A percentile compares a stretch with the other conserved stretches of the same genome.
Evolutionary conservation across 2,329 filamentous ascomycete genomes (phyloP).

Genomic region (Fusarium torreyae): DNA sequence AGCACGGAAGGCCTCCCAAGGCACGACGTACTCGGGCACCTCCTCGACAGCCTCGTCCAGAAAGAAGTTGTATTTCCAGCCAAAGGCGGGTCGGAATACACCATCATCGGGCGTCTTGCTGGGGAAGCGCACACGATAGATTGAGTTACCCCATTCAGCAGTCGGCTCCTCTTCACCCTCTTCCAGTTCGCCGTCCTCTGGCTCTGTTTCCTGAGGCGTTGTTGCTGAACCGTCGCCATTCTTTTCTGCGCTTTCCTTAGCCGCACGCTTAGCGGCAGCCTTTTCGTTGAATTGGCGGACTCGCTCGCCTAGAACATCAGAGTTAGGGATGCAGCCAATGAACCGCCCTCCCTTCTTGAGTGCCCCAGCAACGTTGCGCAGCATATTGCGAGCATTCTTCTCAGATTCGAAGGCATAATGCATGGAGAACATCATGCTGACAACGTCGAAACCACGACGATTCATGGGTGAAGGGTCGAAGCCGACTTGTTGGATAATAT

Average conservation of each 20-base stretch:
- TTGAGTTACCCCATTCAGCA: slow-evolving; percentile 91
- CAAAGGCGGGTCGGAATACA: slow-evolving; percentile 92
- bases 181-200: slow-evolving; percentile 65
- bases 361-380: slow-evolving; percentile 90
- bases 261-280: slow-evolving; percentile 55
- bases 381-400: slow-evolving; percentile 89
- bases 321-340: slow-evolving; percentile 97
- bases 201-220: slow-evolving; percentile 49
- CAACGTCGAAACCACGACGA: slow-evolving; percentile 91
- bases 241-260: slow-evolving; percentile 40
- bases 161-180: slow-evolving; percentile 75
- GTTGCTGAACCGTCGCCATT: slow-evolving; percentile 42
- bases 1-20: slow-evolving; percentile 97
- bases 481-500: slow-evolving; percentile 87
- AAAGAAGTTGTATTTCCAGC: slow-evolving; percentile 98
- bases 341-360: slow-evolving; percentile 96
- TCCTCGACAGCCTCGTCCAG: slow-evolving; percentile 96
- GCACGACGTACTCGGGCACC: slow-evolving; percentile 97
- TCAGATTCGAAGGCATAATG: slow-evolving; percentile 98
- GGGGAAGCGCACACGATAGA: slow-evolving; percentile 92
- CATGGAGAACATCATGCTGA: slow-evolving; percentile 99
- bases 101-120: slow-evolving; percentile 87
- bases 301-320: slow-evolving; percentile 85
- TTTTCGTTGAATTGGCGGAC: slow-evolving; percentile 83
- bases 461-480: slow-evolving; percentile 83